Percentiles rank a stretch among this genome's conserved stretches.
Evolutionary conservation across 345 rosid species (phyloP).

Genomic region (Lumnitzera littorea): DNA sequence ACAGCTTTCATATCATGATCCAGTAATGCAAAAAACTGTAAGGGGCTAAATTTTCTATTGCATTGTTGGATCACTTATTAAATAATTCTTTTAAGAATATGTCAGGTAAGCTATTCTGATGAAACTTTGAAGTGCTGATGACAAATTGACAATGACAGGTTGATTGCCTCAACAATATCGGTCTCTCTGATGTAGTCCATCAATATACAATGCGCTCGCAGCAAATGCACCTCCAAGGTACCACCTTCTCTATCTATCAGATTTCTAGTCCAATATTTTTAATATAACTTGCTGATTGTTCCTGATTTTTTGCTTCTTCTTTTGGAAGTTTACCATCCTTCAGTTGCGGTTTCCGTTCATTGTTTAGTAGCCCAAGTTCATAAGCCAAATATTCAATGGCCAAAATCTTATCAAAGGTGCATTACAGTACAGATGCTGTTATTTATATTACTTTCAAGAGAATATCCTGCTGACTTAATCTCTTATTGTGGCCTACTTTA

Average conservation of each 20-base stretch:
- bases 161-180: constrained; percentile 63
- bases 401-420: constrained; percentile 81
- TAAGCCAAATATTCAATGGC: constrained; percentile 85
- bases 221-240: constrained; percentile 71
- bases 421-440: constrained; percentile 5
- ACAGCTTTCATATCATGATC: constrained; percentile 90
- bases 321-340: constrained; percentile 65
- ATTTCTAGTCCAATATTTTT: constrained; percentile 1
- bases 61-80: constrained; percentile 6
- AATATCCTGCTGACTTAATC: constrained; percentile 7
- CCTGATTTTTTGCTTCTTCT: not conserved
- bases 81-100: not conserved
- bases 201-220: constrained; percentile 63
- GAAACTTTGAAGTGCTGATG: no score
- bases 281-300: not conserved
- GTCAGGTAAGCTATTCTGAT: constrained; percentile 8
- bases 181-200: constrained; percentile 64
- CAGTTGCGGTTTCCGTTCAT: constrained; percentile 57
- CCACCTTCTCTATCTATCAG: constrained; percentile 5
- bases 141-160: constrained; percentile 29
- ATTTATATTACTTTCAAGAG: constrained; percentile 1
- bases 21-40: constrained; percentile 89
- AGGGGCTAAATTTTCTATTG: constrained; percentile 18
- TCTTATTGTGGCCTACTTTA: constrained; percentile 22
- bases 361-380: constrained; percentile 69